Evolutionary conservation across 2,329 filamentous ascomycete species (phyloP), one percentile per base, ranked within the genome.

Genomic region (Arthrinium phaeospermum): DNA sequence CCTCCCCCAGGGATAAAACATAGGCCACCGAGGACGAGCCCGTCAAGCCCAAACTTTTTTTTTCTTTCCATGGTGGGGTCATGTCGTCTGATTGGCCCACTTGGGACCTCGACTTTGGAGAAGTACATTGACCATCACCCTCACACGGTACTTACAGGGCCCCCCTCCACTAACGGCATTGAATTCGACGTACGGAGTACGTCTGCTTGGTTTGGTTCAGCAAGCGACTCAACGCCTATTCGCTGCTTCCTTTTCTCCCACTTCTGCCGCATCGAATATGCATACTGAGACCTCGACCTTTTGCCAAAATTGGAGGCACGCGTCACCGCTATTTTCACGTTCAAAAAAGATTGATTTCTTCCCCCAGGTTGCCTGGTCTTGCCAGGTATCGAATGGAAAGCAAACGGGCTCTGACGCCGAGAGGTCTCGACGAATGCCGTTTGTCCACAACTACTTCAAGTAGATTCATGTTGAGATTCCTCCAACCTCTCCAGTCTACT

Each of bases 1-100:
- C 27, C 27, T 64, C 30, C 19, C 22, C 77, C 75, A 77, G 78
- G 74, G 78, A 78, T 80, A 78, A 77, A 75, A 72, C 71, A 75
- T 72, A 71, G 34, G 57, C 57, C 57, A 64, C 10, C 57, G 57
- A 64, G 57, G 30, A 64, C 57, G 34, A 64, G 57, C 57, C 70
- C 69, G 72, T 71, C 72, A 71, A 67, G 72, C 70, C 72, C 73
- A 74, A 76, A 73, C 72, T 75, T 77, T 78, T 78, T 77, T 78
- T 79, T 75, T 37, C 45, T 53, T 51, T 10, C 53, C 57, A 47
- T 72, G 72, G 75, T 77, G 76, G 77, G 77, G 74, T 74, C 73
- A 73, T 68, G 67, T 71, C 53, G 72, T 75, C 73, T 78, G 76
- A 79, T 80, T 80, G 74, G 79, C 68, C 72, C 49, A 64, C 57